Percentiles rank a stretch among this genome's conserved stretches.
phyloP scores from a whole-genome alignment of 164 flowering plant genomes.

The Chloranthus sessilifolius region DNA sequence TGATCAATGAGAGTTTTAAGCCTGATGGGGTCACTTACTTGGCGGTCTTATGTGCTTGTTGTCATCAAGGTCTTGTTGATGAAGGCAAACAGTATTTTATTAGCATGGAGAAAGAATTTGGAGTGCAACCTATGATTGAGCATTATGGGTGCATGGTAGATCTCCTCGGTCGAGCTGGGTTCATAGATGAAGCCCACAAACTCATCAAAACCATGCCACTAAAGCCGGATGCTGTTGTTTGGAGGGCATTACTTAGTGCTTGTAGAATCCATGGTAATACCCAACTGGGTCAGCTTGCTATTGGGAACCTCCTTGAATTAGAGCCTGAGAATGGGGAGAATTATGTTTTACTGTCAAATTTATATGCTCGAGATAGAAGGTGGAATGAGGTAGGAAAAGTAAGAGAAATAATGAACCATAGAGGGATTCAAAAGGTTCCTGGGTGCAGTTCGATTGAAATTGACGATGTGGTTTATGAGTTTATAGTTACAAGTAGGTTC shows the following conservation, averaged over 20 bases:
- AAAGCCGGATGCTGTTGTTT: conserved; percentile 5
- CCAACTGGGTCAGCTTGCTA: conserved; percentile 8
- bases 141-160: conserved; percentile 14
- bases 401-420: conserved; percentile 2
- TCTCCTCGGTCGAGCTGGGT: conserved; percentile 7
- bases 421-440: conserved; percentile 10
- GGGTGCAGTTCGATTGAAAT: conserved; percentile 12
- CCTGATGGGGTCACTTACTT: conserved; percentile 14
- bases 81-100: conserved; percentile 3
- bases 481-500: conserved; percentile 1
- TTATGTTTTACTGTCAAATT: conserved; percentile 6
- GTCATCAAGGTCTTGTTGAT: conserved; percentile 12
- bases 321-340: conserved; percentile 2
- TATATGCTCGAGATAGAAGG: conserved; percentile 8
- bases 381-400: conserved; percentile 5
- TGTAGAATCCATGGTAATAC: conserved; percentile 9
- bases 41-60: conserved; percentile 13
- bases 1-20: conserved; percentile 5
- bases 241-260: conserved; percentile 6
- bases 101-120: conserved; percentile 4
- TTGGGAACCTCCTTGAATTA: conserved; percentile 4
- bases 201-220: conserved; percentile 6
- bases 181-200: conserved; percentile 1
- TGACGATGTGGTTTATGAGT: conserved; percentile 7
- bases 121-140: conserved; percentile 1